Conservation (phyloP, 768 basidiomycete species). For the Podaxis pistillaris region DNA sequence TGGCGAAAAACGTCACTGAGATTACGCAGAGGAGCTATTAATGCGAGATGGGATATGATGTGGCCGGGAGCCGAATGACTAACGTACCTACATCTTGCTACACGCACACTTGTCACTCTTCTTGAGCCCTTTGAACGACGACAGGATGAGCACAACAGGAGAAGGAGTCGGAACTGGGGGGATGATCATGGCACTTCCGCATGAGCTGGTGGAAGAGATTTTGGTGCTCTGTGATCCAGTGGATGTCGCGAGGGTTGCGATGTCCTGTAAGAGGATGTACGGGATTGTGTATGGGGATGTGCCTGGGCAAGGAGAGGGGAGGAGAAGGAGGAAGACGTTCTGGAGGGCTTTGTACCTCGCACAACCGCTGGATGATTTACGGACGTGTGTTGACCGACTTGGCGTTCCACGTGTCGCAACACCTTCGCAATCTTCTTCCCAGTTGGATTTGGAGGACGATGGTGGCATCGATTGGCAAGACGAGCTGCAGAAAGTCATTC, state of each 20-base stretch:
- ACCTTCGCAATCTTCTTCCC: not conserved
- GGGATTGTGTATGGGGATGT: not conserved
- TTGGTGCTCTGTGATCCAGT: conserved; percentile 58
- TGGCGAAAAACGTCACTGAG: too few species aligned
- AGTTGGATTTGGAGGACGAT: conserved; percentile 30
- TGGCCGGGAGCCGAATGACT: too few species aligned
- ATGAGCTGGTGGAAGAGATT: conserved; percentile 60
- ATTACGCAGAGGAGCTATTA: too few species aligned
- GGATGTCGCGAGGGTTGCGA: conserved; percentile 53
- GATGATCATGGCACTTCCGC: conserved; percentile 41
- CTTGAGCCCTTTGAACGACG: not conserved
- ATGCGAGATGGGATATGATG: too few species aligned
- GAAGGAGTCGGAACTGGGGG: not conserved
- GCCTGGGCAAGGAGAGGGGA: not conserved
- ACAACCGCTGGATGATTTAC: conserved; percentile 64
- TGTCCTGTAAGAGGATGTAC: conserved; percentile 40
- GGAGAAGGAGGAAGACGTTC: conserved; percentile 32
- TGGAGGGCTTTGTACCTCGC: conserved; percentile 69
- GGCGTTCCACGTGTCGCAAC: not conserved
- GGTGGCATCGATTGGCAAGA: conserved; percentile 48
- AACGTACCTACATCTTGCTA: too few species aligned
- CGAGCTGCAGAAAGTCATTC: conserved; percentile 53
- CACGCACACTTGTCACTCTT: too few species aligned
- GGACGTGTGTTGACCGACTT: conserved; percentile 37
- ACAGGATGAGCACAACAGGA: not conserved